Base-by-base conservation (phyloP, 129 eudicot genomes). In the Artemisia tridentata region DNA sequence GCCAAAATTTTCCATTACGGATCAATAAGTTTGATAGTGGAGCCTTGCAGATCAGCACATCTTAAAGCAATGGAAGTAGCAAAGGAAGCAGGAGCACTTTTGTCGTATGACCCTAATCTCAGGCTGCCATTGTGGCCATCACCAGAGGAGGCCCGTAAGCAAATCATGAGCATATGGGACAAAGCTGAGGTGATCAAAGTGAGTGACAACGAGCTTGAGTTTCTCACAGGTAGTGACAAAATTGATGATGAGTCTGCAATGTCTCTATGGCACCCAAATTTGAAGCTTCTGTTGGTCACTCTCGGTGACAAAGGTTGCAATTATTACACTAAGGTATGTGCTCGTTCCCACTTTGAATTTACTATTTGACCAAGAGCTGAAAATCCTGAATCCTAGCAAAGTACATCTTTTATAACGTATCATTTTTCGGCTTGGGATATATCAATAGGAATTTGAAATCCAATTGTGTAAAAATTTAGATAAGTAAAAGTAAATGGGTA, bases 1-100 rank as follows among this genome's bases (percentile, higher is more conserved):
- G 92, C 95, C 4, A 93, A 93, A 73, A 88, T 93, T 21, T 93
- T 93, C 75, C 98, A 93, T 52, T 93, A 93, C 21, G 98, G 98
- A 63, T 93, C 98, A 15, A 93, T 93, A 71, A 93, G 98, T 75
- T 83, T 93, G 90, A 93, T 93, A 17, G 97, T 93, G 61, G 98
- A 93, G 96, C 98, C 98, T 3, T 93, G 98, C 68, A 80, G 98
- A 85, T 93, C 97, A 51, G 97, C 98, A 4, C 98, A 93, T 72
- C 67, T 93, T 67, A 93, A 87, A 75, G 98, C 98, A 53, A 87
- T 93, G 98, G 92, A 89, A 63, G 98, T 70, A 54, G 98, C 98
- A 19, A 93, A 84, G 75, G 83, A 83, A 0, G 97, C 90, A 11
- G 98, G 98, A 45, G 95, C 95, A 9, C 81, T 93, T 81, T 88